Percentiles rank a stretch among this genome's conserved stretches.
Conservation (phyloP, 177 flowering plant genomes). For the Vitis hybrid region DNA sequence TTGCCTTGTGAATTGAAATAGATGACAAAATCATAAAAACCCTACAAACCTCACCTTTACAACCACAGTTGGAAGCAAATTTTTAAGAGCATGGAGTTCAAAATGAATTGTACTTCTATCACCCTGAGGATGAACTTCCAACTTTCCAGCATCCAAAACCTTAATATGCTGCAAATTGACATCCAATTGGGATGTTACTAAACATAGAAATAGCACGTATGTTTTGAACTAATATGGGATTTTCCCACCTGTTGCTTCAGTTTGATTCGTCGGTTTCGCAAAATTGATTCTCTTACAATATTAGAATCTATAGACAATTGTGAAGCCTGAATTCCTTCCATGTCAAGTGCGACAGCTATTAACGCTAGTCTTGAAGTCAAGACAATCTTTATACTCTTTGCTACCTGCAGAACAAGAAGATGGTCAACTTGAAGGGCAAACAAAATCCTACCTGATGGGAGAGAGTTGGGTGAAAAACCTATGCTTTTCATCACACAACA, state of each 20-base stretch:
- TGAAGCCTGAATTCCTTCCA: conserved; percentile 53
- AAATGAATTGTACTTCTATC: conserved; percentile 61
- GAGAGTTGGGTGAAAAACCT: background rate
- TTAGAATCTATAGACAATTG: conserved; percentile 55
- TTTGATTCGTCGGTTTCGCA: conserved; percentile 47
- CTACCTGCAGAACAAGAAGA: conserved; percentile 50
- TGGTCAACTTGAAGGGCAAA: conserved; percentile 1
- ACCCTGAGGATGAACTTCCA: conserved; percentile 50
- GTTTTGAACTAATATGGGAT: background rate
- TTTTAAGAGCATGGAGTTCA: conserved; percentile 53
- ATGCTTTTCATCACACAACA: background rate
- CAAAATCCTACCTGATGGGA: background rate
- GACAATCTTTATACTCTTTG: conserved; percentile 64
- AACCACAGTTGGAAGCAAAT: conserved; percentile 59
- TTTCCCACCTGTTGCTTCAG: conserved; percentile 51
- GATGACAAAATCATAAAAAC: background rate
- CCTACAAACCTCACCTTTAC: conserved; percentile 62
- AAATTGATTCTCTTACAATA: conserved; percentile 58
- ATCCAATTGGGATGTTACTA: conserved; percentile 9
- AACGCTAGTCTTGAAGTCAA: conserved; percentile 56
- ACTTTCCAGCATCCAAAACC: conserved; percentile 46
- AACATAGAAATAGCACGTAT: background rate
- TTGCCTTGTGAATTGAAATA: background rate
- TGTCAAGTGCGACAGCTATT: conserved; percentile 61
- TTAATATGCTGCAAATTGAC: conserved; percentile 50